Evolutionary conservation across 208 protist genomes (phyloP).

Genomic region (Crithidia sp.): DNA sequence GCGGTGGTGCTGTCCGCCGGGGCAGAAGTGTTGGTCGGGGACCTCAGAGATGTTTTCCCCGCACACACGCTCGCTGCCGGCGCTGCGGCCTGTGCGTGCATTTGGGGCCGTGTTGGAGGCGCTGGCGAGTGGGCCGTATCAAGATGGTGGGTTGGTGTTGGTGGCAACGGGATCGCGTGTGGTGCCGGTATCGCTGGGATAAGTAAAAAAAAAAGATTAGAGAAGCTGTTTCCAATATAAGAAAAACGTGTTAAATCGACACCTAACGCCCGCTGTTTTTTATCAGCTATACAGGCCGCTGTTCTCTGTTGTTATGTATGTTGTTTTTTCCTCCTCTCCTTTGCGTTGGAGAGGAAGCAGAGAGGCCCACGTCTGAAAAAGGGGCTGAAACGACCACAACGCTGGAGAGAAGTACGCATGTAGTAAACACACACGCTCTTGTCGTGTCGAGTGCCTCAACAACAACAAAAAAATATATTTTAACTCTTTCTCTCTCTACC

Average conservation of each 20-base stretch:
- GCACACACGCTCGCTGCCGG: slow-evolving; percentile 12
- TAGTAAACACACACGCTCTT: too few relatives aligned
- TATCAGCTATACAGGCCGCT: neutral
- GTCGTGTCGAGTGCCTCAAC: too few relatives aligned
- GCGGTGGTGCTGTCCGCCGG: slow-evolving; percentile 28
- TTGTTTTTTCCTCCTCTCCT: too few relatives aligned
- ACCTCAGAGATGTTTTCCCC: slow-evolving; percentile 26
- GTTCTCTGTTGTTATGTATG: neutral
- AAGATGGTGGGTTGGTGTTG: slow-evolving; percentile 22
- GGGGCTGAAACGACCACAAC: too few relatives aligned
- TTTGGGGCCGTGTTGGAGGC: slow-evolving; percentile 24
- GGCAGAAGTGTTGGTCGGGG: slow-evolving; percentile 43
- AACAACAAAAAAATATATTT: too few relatives aligned
- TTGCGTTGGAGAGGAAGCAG: too few relatives aligned
- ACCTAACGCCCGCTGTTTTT: neutral
- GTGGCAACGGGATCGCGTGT: slow-evolving; percentile 21
- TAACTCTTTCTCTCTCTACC: too few relatives aligned
- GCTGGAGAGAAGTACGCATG: too few relatives aligned
- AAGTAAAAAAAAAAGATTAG: neutral
- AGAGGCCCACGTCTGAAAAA: too few relatives aligned
- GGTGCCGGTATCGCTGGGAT: slow-evolving; percentile 15
- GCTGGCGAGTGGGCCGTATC: neutral
- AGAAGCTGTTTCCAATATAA: neutral
- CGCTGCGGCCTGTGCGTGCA: slow-evolving; percentile 21
- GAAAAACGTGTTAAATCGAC: too few relatives aligned